Conservation (phyloP, 352 stramenopile species). For the Globisporangium heterothallicum region DNA sequence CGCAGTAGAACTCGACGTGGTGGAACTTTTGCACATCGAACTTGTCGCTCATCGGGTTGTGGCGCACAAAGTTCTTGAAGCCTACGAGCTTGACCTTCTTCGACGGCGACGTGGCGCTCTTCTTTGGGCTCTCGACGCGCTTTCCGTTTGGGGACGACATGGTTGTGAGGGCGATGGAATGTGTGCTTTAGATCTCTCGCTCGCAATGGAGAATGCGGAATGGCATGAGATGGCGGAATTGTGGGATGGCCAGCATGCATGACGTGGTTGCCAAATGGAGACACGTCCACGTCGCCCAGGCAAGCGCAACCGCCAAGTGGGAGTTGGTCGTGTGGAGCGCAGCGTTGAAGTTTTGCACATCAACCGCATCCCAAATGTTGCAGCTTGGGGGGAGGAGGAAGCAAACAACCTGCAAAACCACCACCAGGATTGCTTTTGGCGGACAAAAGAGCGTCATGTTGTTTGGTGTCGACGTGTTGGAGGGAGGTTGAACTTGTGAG, state of each 20-base stretch:
- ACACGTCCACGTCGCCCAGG: too few relatives aligned
- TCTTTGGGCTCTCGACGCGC: slow-evolving; percentile 3
- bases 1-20: slow-evolving; percentile 83
- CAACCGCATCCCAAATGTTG: not conserved
- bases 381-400: not conserved
- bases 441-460: too few relatives aligned
- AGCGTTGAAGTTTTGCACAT: not conserved
- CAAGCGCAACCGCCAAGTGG: too few relatives aligned
- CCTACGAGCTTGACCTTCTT: slow-evolving; percentile 69
- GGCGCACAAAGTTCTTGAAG: slow-evolving; percentile 67
- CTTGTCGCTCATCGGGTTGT: slow-evolving; percentile 71
- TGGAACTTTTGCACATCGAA: slow-evolving; percentile 81
- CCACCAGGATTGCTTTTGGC: not conserved
- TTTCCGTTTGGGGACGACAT: slow-evolving; percentile 7
- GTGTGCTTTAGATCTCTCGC: not conserved
- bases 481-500: slow-evolving; percentile 2
- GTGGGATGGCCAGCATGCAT: not conserved
- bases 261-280: not conserved
- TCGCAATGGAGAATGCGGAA: slow-evolving; percentile 6
- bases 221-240: not conserved
- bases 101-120: slow-evolving; percentile 7
- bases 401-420: not conserved
- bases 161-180: not conserved
- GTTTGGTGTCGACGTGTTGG: too few relatives aligned
- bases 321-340: too few relatives aligned